A percentile compares a stretch with the other conserved stretches of the same genome.
Conservation (phyloP, 495 filamentous ascomycete species). For the Penicillium turbatum region DNA sequence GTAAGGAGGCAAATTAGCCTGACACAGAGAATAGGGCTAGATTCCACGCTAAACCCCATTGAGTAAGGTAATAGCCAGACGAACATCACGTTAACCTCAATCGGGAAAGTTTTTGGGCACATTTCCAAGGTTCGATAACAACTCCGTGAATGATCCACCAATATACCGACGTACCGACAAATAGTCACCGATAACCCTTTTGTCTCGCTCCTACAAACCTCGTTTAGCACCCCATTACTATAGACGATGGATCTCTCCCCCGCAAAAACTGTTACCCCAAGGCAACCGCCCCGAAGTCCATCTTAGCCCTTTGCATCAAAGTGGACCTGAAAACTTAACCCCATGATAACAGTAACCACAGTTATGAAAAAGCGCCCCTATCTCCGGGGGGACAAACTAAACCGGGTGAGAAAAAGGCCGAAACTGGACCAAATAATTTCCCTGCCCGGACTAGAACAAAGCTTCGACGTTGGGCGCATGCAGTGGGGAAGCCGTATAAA, state of each 20-base stretch:
- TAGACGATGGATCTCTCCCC: no score
- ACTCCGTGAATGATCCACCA: not conserved
- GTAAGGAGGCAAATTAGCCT: no score
- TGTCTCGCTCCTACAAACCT: no score
- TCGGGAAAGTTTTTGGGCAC: constrained; percentile 13
- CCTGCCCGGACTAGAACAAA: constrained; percentile 8
- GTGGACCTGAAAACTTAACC: no score
- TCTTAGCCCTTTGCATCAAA: no score
- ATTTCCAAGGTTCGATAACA: not conserved
- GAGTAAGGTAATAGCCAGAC: not conserved
- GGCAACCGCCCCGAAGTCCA: no score
- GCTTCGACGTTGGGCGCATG: not conserved
- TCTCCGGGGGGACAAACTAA: not conserved
- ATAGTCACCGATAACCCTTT: not conserved
- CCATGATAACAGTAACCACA: not conserved
- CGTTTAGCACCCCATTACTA: no score
- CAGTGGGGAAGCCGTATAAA: constrained; percentile 5
- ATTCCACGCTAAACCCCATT: not conserved
- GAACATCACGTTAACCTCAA: not conserved
- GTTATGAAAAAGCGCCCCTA: not conserved
- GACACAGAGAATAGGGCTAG: no score
- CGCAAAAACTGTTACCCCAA: no score
- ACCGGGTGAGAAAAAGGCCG: not conserved
- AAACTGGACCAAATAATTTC: constrained; percentile 8
- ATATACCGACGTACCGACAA: no score